A percentile compares a stretch with the other conserved stretches of the same genome.
Conservation (phyloP, 352 stramenopile species). For the Globisporangium emineosum region DNA sequence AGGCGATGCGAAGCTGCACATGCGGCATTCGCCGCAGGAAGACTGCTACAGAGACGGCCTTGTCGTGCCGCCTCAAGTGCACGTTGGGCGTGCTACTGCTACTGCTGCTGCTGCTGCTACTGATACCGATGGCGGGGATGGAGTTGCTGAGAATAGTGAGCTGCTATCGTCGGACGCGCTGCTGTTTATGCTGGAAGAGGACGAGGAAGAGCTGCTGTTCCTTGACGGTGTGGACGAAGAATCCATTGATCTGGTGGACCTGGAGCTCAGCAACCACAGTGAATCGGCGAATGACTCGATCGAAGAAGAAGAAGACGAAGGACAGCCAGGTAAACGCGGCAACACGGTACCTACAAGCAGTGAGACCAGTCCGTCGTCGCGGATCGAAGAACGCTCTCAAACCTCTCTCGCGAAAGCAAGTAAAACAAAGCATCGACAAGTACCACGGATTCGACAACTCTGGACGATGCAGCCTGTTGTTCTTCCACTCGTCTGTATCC, state of each 20-base stretch:
- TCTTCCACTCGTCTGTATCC: no score
- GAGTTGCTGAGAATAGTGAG: no score
- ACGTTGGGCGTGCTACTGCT: no score
- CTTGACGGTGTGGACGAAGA: background rate
- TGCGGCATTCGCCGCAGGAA: no score
- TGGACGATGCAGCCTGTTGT: background rate
- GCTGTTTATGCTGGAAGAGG: background rate
- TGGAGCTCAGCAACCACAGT: background rate
- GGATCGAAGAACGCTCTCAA: no score
- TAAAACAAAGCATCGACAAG: background rate
- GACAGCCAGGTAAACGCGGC: no score
- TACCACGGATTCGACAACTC: background rate
- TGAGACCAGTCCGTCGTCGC: background rate
- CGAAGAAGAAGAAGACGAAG: background rate
- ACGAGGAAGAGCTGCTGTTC: background rate
- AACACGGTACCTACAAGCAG: background rate
- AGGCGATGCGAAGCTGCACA: no score
- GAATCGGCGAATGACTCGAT: background rate
- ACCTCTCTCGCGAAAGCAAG: background rate
- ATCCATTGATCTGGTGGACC: background rate
- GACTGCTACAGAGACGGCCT: no score
- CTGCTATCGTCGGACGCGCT: no score
- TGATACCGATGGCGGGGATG: no score
- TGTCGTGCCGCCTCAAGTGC: no score
- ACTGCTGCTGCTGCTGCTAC: no score